Evolutionary conservation across 2,329 filamentous ascomycete genomes (phyloP).

Genomic region (Anisogramma anomala): DNA sequence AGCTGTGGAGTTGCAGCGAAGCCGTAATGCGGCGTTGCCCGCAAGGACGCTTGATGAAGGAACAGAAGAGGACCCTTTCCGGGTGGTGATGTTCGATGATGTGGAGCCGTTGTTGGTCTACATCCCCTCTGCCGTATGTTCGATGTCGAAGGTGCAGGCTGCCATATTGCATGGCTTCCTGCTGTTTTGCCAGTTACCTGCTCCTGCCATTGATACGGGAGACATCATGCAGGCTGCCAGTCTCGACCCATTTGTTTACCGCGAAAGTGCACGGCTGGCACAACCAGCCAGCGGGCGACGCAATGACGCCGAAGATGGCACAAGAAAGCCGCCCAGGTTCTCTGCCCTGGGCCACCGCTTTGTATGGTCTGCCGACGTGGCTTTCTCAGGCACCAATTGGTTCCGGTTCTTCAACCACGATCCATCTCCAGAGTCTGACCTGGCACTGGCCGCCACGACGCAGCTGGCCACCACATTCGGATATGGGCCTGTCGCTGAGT

Average conservation of each 20-base stretch:
- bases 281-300: conserved; percentile 8
- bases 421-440: conserved; percentile 29
- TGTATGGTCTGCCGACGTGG: conserved; percentile 34
- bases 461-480: conserved; percentile 38
- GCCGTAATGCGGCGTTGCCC: conserved; percentile 43
- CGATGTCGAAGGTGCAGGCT: neutral
- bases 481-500: conserved; percentile 50
- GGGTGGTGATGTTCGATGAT: conserved; percentile 71
- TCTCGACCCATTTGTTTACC: conserved; percentile 40
- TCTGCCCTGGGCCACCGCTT: conserved; percentile 20
- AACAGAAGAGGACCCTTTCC: conserved; percentile 69
- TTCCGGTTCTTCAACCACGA: conserved; percentile 31
- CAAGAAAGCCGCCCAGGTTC: conserved; percentile 19
- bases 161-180: conserved; percentile 36
- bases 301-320: conserved; percentile 1
- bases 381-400: conserved; percentile 37
- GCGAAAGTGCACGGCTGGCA: conserved; percentile 24
- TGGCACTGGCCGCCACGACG: conserved; percentile 43
- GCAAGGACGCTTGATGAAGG: conserved; percentile 65
- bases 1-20: conserved; percentile 39
- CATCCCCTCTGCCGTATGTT: conserved; percentile 33
- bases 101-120: conserved; percentile 50
- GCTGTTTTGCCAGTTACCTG: conserved; percentile 54
- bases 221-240: conserved; percentile 26
- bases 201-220: conserved; percentile 23